phyloP scores from a whole-genome alignment of 2,329 filamentous ascomycete species.

The Alternaria triticimaculans region DNA sequence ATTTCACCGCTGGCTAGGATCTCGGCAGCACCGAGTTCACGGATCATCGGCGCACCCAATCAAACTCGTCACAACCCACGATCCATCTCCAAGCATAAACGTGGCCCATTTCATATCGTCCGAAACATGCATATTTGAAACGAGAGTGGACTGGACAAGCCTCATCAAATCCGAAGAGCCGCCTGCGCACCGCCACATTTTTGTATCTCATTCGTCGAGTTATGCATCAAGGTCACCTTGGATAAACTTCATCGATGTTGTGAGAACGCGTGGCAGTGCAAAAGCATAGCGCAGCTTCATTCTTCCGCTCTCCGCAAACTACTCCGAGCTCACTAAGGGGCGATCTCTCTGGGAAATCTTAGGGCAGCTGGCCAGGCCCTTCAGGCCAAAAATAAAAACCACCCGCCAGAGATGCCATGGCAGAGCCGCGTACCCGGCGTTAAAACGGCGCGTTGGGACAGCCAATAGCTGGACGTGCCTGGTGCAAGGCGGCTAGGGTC shows the following conservation, averaged over 20 bases:
- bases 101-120: slow-evolving; percentile 4
- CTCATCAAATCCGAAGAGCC: not conserved
- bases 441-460: slow-evolving; percentile 14
- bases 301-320: slow-evolving; percentile 4
- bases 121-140: slow-evolving; percentile 10
- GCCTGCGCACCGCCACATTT: not conserved
- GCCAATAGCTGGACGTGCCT: slow-evolving; percentile 12
- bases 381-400: slow-evolving; percentile 6
- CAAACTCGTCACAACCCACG: not conserved
- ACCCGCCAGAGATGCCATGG: slow-evolving; percentile 1
- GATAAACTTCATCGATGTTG: not conserved
- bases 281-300: not conserved
- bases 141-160: slow-evolving; percentile 2
- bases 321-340: not conserved
- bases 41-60: not conserved
- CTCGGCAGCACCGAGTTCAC: not conserved
- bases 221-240: not conserved
- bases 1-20: not conserved
- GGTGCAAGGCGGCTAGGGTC: not conserved
- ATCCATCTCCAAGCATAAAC: slow-evolving; percentile 5
- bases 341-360: slow-evolving; percentile 16
- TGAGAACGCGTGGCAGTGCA: slow-evolving; percentile 1
- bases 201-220: not conserved
- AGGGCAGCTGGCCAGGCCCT: slow-evolving; percentile 3
- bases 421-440: slow-evolving; percentile 16